Base-by-base conservation (phyloP, 2,329 filamentous ascomycete species). In the Diaporthe eres region DNA sequence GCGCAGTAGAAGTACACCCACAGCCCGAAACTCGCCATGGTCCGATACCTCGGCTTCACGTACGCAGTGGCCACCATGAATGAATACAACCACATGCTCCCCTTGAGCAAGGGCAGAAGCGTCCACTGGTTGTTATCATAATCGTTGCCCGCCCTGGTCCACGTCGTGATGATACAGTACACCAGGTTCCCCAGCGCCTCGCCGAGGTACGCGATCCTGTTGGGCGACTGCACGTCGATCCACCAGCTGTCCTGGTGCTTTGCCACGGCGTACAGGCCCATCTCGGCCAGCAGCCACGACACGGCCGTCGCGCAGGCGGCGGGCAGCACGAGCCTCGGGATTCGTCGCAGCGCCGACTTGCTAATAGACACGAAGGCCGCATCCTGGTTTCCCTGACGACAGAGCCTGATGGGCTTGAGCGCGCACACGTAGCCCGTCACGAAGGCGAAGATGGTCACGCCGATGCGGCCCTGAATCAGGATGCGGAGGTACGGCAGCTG, bases 361-460 rank as follows among this genome's bases (percentile, higher is more conserved):
- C 89, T 87, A 77, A 93, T 87, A 53, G 88, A 86, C 28, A 81
- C 84, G 77, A 91, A 88, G 17, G 90, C 90, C 1, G 85, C 85
- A 57, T 90, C 86, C 74, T 87, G 86, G 78, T 90, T 87, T 71
- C 89, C 90, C 44, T 88, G 84, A 72, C 89, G 87, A 79, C 85
- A 88, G 71, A 90, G 87, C 72, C 87, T 86, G 76, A 92, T 87
- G 22, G 91, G 89, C 79, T 92, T 92, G 71, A 92, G 85, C 4
- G 90, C 88, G 82, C 91, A 92, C 71, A 92, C 91, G 79, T 92
- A 92, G 74, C 91, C 91, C 31, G 91, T 91, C 53, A 92, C 90
- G 63, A 93, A 86, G 79, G 92, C 89, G 82, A 93, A 93, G 77
- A 93, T 90, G 19, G 91, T 89, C 3, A 93, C 92, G 82, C 92